Base-by-base conservation (phyloP, 2,329 filamentous ascomycete species). In the Xylariales sp. region DNA sequence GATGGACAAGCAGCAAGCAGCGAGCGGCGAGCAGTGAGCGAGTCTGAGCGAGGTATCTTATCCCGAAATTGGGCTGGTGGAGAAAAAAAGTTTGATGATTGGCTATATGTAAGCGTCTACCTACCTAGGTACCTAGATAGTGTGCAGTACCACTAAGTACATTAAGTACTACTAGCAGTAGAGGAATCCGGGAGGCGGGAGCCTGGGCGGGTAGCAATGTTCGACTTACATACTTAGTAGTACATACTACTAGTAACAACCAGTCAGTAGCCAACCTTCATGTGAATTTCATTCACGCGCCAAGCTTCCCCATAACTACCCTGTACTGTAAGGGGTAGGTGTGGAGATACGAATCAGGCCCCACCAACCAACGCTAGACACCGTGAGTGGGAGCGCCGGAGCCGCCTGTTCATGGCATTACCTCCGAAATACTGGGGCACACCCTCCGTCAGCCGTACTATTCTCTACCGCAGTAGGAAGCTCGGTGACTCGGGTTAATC, bases 351-450 rank as follows among this genome's bases (percentile, higher is more conserved):
- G 57, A 67, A 63, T 49, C 57, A 67, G 48, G 61, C 28, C 50
- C 48, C 34, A 39, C 39, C 45, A 62, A 39, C 39, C 45, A 62
- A 41, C 45, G 30, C 60, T 54, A 60, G 49, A 23, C 57, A 39
- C 60, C 61, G 64, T 58, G 59, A 12, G 43, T 60, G 39, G 46
- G 53, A 50, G 39, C 65, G 46, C 57, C 69, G 59, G 64, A 64
- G 67, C 68, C 64, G 68, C 62, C 58, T 64, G 45, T 53, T 60
- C 61, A 53, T 67, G 55, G 41, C 36, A 55, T 49, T 58, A 39
- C 55, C 50, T 49, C 70, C 70, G 68, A 64, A 70, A 70, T 62
- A 68, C 46, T 66, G 69, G 69, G 63, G 43, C 64, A 43, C 45
- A 34, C 48, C 39, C 56, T 56, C 69, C 68, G 62, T 64, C 62